Evolutionary conservation across 1,284 basidiomycete genomes (phyloP).

Genomic region (Chondrostereum purpureum): DNA sequence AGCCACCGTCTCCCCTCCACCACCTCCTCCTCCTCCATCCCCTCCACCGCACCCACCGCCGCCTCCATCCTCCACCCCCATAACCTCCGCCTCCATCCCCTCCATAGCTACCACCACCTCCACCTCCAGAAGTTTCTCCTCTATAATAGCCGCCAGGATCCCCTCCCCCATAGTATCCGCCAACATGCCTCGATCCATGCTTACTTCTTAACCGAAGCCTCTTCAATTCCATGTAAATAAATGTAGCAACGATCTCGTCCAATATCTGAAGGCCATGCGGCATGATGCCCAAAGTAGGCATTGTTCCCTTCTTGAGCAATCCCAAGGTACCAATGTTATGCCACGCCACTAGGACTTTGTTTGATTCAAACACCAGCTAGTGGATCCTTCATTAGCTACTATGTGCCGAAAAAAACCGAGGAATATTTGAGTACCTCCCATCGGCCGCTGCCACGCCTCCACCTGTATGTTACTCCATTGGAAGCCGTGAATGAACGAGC

Average conservation of each 20-base stretch:
- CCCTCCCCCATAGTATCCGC: no score
- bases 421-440: constrained; percentile 1
- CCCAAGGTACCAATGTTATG: constrained; percentile 18
- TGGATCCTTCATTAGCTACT: neutral
- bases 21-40: no score
- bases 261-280: constrained; percentile 23
- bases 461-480: constrained; percentile 13
- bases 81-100: neutral
- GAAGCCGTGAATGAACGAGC: constrained; percentile 13
- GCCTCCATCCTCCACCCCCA: neutral
- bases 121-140: no score
- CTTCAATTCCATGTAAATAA: constrained; percentile 25
- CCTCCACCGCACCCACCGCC: no score
- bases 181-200: no score
- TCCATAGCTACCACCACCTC: neutral
- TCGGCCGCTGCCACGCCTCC: constrained; percentile 5
- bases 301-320: constrained; percentile 15
- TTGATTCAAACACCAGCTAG: constrained; percentile 5
- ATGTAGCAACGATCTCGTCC: constrained; percentile 29
- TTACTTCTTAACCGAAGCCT: neutral
- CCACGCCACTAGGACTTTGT: constrained; percentile 20
- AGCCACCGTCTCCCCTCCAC: no score
- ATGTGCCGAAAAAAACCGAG: neutral
- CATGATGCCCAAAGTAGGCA: constrained; percentile 20
- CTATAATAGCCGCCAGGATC: no score